Evolutionary conservation across 371 early-diverging fungal species (phyloP), one percentile per base, ranked within the genome.

Genomic region (Mortierella sp.): DNA sequence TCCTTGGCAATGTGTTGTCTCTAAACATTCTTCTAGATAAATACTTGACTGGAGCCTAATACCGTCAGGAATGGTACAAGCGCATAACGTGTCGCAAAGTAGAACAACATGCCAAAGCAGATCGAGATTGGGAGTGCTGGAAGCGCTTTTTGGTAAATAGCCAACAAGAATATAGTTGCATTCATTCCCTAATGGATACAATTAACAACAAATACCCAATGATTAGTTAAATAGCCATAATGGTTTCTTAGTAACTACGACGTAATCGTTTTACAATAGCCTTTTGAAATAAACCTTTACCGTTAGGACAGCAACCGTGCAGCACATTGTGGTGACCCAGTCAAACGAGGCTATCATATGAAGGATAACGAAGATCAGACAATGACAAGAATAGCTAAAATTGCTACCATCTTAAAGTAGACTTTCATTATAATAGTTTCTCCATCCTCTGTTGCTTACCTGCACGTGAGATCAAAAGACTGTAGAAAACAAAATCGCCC

Each of bases 401-500:
- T 49, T 11, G n/a, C 3, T 20, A 4, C n/a, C 11, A 3, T 4
- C 30, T 30, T 30, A 14, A 16, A 43, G 43, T 43, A 14, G 43
- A 11, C 8, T 14, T 10, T 14, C 16, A 14, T 43, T 10, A 43
- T 40, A 47, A 63, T n/a, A 20, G 49, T 12, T 55, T 55, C 26
- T 55, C 55, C 47, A 45, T 51, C 8, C 0, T n/a, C 5, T 6
- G 5, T 28, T 55, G 55, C 63, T 83, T 86, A 92, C 93, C 92
- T 78, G 96, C 96, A 64, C 94, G 84, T 6, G 94, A 93, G 65
- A 95, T 89, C 65, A 96, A 83, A 11, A 96, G 95, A 83, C 92
- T 92, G 77, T 95, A 96, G 76, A 96, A 96, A 11, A 96, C 96
- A 87, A 96, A 96, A 75, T 96, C 96, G 22, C 96, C 96, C 57